Evolutionary conservation across 2,329 filamentous ascomycete species (phyloP).

Genomic region (Fusarium poae): DNA sequence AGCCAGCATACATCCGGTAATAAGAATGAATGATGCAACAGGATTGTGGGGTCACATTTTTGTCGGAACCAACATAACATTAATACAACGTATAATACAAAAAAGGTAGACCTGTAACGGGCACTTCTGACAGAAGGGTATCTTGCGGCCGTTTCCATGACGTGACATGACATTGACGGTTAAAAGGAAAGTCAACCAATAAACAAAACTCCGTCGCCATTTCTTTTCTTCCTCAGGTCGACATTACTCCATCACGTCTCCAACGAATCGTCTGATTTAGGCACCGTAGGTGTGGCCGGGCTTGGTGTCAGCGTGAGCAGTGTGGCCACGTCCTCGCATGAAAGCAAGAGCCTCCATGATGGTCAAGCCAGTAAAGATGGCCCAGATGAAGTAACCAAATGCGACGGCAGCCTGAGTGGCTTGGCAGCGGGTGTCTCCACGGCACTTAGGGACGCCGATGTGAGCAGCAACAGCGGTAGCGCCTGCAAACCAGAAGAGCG

Average conservation of each 20-base stretch:
- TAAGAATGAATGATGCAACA: background rate
- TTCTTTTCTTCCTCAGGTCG: background rate
- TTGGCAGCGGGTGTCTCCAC: slow-evolving; percentile 67
- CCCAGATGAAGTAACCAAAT: slow-evolving; percentile 75
- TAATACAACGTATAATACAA: slow-evolving; percentile 15
- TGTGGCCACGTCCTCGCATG: slow-evolving; percentile 57
- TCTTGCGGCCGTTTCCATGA: slow-evolving; percentile 42
- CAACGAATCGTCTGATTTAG: slow-evolving; percentile 12
- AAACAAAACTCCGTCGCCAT: slow-evolving; percentile 6
- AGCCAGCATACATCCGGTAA: background rate
- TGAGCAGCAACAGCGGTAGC: slow-evolving; percentile 81
- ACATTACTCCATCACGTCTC: slow-evolving; percentile 9
- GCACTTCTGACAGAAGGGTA: slow-evolving; percentile 40
- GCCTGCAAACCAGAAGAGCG: slow-evolving; percentile 91
- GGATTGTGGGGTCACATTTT: background rate
- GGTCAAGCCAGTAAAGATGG: slow-evolving; percentile 62
- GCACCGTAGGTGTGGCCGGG: slow-evolving; percentile 36
- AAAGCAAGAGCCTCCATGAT: slow-evolving; percentile 62
- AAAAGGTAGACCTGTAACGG: slow-evolving; percentile 18
- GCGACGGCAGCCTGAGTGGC: slow-evolving; percentile 73
- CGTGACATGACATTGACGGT: slow-evolving; percentile 30
- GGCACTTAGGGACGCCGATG: slow-evolving; percentile 68
- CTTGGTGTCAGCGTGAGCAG: slow-evolving; percentile 51
- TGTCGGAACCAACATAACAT: background rate
- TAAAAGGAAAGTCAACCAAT: slow-evolving; percentile 7